phyloP scores from a whole-genome alignment of 1,139 yeast species.

The Blastobotrys buckinghamii region DNA sequence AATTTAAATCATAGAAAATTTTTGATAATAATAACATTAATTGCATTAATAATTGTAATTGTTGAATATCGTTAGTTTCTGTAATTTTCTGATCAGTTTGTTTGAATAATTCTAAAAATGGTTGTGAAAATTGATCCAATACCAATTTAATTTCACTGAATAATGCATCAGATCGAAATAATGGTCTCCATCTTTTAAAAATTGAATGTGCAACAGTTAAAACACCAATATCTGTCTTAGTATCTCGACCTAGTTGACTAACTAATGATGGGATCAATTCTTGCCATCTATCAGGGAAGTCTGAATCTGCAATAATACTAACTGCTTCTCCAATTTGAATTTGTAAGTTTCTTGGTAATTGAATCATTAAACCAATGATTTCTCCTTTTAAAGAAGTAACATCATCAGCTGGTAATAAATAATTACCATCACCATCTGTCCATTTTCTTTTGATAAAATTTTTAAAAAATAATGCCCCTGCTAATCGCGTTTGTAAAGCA shows the following conservation, averaged over 20 bases:
- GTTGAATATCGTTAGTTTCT: slow-evolving; percentile 40
- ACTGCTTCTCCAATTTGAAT: slow-evolving; percentile 92
- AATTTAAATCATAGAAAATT: slow-evolving; percentile 86
- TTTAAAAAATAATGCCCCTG: slow-evolving; percentile 88
- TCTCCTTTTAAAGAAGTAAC: slow-evolving; percentile 65
- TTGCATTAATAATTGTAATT: slow-evolving; percentile 54
- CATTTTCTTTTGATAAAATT: slow-evolving; percentile 79
- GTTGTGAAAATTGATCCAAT: slow-evolving; percentile 74
- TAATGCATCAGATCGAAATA: slow-evolving; percentile 84
- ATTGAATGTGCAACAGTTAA: slow-evolving; percentile 91
- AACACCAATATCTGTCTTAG: slow-evolving; percentile 77
- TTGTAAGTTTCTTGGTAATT: slow-evolving; percentile 69
- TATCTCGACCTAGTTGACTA: slow-evolving; percentile 56
- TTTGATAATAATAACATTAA: slow-evolving; percentile 67
- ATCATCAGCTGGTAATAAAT: slow-evolving; percentile 56
- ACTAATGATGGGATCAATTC: slow-evolving; percentile 70
- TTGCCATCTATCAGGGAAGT: slow-evolving; percentile 90
- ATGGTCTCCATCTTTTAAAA: slow-evolving; percentile 94
- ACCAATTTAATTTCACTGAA: slow-evolving; percentile 85
- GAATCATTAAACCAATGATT: slow-evolving; percentile 76
- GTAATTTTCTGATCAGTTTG: slow-evolving; percentile 63
- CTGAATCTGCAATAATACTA: slow-evolving; percentile 89
- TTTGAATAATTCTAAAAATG: slow-evolving; percentile 63
- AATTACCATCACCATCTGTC: slow-evolving; percentile 85
- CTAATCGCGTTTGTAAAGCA: slow-evolving; percentile 59